Percentiles rank a stretch among this genome's conserved stretches.
These are phyloP conservation scores for Moniliella sp. DNA, from an alignment of 1,284 basidiomycete species.

Conservation along the genomic window DNA sequence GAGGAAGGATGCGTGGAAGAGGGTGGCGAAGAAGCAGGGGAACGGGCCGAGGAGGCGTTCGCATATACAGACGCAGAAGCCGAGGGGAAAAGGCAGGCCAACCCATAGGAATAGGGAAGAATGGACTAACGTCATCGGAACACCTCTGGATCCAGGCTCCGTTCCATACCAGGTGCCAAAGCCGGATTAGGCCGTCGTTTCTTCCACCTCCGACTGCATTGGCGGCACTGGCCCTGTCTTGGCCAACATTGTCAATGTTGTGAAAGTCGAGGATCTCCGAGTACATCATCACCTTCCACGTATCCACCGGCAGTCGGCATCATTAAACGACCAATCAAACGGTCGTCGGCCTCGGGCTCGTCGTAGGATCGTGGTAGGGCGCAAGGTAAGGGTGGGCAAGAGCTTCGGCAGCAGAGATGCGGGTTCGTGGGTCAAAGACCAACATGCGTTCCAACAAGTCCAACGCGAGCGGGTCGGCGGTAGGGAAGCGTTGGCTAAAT, in stretches of 20 bases:
- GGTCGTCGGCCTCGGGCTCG: constrained; percentile 81
- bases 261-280: constrained; percentile 37
- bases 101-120: no score
- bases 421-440: constrained; percentile 25
- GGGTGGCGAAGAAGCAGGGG: no score
- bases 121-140: no score
- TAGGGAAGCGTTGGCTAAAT: constrained; percentile 15
- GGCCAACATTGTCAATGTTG: constrained; percentile 28
- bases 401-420: constrained; percentile 25
- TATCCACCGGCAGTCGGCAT: constrained; percentile 93
- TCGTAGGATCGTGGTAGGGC: constrained; percentile 51
- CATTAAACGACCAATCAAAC: constrained; percentile 99
- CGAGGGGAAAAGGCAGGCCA: no score
- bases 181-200: no score
- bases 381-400: constrained; percentile 27
- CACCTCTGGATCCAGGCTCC: no score
- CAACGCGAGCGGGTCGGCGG: constrained; percentile 15
- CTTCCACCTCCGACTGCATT: no score
- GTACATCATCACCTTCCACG: constrained; percentile 69
- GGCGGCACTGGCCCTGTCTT: constrained; percentile 7
- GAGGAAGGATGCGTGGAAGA: no score
- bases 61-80: no score
- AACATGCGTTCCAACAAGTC: constrained; percentile 23
- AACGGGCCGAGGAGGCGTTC: no score
- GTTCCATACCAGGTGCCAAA: no score